Percentiles rank a stretch among this genome's conserved stretches.
Conservation (phyloP, 108 stramenopile genomes). For the Cyclotella choctawhatcheeana region DNA sequence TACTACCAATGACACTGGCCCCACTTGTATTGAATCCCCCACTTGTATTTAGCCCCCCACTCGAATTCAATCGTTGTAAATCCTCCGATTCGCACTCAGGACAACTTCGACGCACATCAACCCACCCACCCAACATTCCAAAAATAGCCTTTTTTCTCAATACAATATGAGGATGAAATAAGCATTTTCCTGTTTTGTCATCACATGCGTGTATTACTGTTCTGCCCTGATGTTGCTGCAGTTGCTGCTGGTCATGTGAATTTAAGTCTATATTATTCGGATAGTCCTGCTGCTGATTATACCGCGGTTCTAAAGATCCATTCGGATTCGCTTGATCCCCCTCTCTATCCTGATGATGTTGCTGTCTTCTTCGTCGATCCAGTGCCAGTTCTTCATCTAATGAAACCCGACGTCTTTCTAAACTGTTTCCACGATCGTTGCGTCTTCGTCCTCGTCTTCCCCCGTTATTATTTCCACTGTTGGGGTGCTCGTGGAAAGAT, state of each 20-base stretch:
- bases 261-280: background rate
- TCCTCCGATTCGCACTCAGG: constrained; percentile 42
- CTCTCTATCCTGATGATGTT: background rate
- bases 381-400: background rate
- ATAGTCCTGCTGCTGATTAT: background rate
- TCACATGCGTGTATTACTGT: constrained; percentile 39
- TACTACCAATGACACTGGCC: background rate
- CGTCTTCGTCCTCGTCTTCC: no score
- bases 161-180: constrained; percentile 37
- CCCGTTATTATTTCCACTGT: no score
- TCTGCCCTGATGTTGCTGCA: constrained; percentile 1
- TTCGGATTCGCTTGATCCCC: background rate
- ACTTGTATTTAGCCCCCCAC: background rate
- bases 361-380: background rate
- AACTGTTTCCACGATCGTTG: background rate
- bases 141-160: constrained; percentile 40
- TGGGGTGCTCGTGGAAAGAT: no score
- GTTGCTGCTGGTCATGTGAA: constrained; percentile 1
- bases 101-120: constrained; percentile 34
- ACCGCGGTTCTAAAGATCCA: background rate
- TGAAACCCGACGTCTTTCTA: background rate
- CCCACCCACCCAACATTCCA: constrained; percentile 44
- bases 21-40: background rate
- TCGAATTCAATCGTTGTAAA: constrained; percentile 11
- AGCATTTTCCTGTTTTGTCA: constrained; percentile 41